These are phyloP conservation scores for Hypomyces perniciosus DNA, from an alignment of 2,329 filamentous ascomycete genomes.

Conservation along the genomic window DNA sequence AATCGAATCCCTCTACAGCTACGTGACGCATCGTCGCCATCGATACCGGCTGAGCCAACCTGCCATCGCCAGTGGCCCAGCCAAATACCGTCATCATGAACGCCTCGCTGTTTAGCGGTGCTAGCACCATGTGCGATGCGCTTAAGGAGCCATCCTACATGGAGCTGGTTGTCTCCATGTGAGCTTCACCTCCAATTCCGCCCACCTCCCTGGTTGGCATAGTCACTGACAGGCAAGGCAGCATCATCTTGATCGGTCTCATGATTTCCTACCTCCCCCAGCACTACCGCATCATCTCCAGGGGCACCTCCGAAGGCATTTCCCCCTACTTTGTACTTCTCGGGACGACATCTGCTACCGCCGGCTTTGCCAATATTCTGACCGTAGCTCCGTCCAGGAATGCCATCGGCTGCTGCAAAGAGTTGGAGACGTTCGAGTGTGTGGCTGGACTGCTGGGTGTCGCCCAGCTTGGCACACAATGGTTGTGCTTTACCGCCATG, in stretches of 20 bases:
- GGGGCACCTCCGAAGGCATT: constrained; percentile 85
- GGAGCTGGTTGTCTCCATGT: constrained; percentile 54
- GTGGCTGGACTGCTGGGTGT: constrained; percentile 81
- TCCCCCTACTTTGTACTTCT: constrained; percentile 93
- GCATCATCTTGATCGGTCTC: constrained; percentile 78
- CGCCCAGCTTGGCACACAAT: constrained; percentile 84
- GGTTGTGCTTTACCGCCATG: constrained; percentile 89
- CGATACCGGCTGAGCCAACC: too few relatives aligned
- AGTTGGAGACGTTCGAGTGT: constrained; percentile 76
- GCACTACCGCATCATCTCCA: constrained; percentile 81
- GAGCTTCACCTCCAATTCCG: constrained; percentile 17
- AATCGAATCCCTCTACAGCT: too few relatives aligned
- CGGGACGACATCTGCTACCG: constrained; percentile 84
- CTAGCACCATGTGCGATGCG: constrained; percentile 37
- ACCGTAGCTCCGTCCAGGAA: constrained; percentile 75
- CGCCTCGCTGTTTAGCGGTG: constrained; percentile 9
- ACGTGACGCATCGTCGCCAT: too few relatives aligned
- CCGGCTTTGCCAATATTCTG: constrained; percentile 87
- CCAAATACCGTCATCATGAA: constrained; percentile 11
- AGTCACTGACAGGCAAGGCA: constrained; percentile 20
- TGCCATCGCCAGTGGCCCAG: not conserved
- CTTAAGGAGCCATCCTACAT: constrained; percentile 48
- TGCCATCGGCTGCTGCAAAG: constrained; percentile 80
- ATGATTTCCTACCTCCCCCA: constrained; percentile 91
- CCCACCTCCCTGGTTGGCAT: not conserved